Evolutionary conservation across 306 rosid genomes (phyloP).

Genomic region (Dryas octopetala): DNA sequence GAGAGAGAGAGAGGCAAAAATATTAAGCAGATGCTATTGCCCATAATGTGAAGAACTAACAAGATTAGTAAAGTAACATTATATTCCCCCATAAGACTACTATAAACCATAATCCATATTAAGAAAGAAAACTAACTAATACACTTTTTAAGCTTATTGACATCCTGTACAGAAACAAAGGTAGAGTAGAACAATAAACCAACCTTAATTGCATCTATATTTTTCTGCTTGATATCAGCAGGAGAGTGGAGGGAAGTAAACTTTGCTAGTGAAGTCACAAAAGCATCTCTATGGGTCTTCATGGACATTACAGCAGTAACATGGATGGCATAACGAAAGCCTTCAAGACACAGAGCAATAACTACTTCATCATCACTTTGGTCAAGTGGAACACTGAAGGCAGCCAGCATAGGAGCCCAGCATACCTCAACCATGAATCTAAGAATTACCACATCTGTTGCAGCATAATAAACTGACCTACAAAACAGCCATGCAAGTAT

Average conservation of each 20-base stretch:
- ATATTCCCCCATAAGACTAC: conserved; percentile 5
- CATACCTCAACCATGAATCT: conserved; percentile 97
- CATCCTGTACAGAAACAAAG: conserved; percentile 14
- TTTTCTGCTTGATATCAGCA: conserved; percentile 93
- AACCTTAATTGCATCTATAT: conserved; percentile 94
- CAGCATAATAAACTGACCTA: conserved; percentile 97
- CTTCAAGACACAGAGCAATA: conserved; percentile 86
- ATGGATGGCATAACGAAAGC: conserved; percentile 90
- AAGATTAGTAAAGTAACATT: neutral
- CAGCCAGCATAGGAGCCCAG: conserved; percentile 99
- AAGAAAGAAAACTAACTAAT: neutral
- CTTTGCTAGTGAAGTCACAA: conserved; percentile 95
- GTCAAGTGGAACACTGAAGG: conserved; percentile 99
- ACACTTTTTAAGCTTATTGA: neutral
- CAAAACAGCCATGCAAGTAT: conserved; percentile 36
- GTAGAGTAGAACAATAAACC: conserved; percentile 33
- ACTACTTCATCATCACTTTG: conserved; percentile 93
- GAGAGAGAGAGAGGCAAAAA: neutral
- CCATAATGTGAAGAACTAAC: neutral
- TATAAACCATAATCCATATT: neutral
- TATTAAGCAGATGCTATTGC: too few species aligned
- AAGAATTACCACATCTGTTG: conserved; percentile 87
- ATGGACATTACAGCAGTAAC: conserved; percentile 94
- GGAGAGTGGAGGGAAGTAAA: conserved; percentile 97
- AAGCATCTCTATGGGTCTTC: conserved; percentile 99